Evolutionary conservation across 176 grass and related monocot species (phyloP), one percentile per base, ranked within the genome.

Genomic region (Otatea glauca): DNA sequence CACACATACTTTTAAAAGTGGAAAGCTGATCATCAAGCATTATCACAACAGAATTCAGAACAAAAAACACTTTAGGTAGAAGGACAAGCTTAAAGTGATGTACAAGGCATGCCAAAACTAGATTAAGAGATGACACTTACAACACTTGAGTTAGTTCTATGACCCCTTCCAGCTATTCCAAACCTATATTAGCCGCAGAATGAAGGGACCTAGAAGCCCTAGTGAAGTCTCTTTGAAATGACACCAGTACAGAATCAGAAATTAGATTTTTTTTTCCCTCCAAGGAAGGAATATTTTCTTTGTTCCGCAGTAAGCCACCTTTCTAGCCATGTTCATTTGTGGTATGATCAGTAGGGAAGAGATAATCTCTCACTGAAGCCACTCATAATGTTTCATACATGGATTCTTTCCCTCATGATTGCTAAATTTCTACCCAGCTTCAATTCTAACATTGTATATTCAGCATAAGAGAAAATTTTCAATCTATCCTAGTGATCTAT

Each of bases 361-460:
- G 55, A 47, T 38, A 68, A 69, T 77, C n/a, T 88, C 65, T 51
- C 39, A 83, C 55, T 65, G 32, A 77, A 78, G 24, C 42, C 29
- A 65, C 20, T 79, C 14, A 67, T 72, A 12, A 47, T 47, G 10
- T 37, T 70, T 53, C 53, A 61, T 43, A 7, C 43, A 12, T 82
- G 34, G n/a, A 71, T 45, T 60, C 24, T 59, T 37, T 32, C 66
- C 59, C 66, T 15, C 6, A 18, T 39, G 54, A 70, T 13, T 81
- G 79, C 66, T 82, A 82, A 59, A 60, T 32, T 42, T 5, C 32
- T 54, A n/a, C 15, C 20, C 9, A 49, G 60, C 45, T 66, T 65
- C 76, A n/a, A 64, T 53, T 21, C 29, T 53, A 80, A 20, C 20
- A 4, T 39, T 53, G 47, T 20, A 80, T 24, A 54, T 32, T 32